Evolutionary conservation across 805 yeast genomes (phyloP).

Genomic region (Candida vartiovaarae): DNA sequence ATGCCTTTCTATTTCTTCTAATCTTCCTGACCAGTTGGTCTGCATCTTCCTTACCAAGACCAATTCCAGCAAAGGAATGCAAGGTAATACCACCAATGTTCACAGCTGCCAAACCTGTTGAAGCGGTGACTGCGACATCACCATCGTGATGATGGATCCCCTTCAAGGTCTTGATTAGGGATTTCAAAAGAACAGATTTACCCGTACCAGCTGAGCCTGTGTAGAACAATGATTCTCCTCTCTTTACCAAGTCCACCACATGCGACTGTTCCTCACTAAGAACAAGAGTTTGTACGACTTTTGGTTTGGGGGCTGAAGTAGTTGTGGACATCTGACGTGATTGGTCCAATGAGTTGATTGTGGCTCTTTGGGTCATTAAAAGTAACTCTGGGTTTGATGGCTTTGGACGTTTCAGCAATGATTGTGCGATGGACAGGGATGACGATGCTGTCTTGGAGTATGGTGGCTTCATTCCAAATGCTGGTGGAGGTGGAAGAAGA

Average conservation of each 20-base stretch:
- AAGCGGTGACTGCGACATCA: slow-evolving; percentile 70
- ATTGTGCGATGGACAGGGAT: not conserved
- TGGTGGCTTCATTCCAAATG: not conserved
- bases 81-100: slow-evolving; percentile 75
- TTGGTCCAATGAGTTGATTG: not conserved
- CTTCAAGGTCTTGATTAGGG: slow-evolving; percentile 49
- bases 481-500: too few relatives aligned
- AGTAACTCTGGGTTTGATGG: slow-evolving; percentile 6
- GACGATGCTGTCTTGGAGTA: not conserved
- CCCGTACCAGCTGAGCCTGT: slow-evolving; percentile 99
- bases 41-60: slow-evolving; percentile 54
- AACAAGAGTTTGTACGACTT: slow-evolving; percentile 24
- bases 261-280: slow-evolving; percentile 57
- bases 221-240: slow-evolving; percentile 70
- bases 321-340: slow-evolving; percentile 5
- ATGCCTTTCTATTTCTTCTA: slow-evolving; percentile 41
- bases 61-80: slow-evolving; percentile 74
- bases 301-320: slow-evolving; percentile 3
- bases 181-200: slow-evolving; percentile 76
- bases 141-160: slow-evolving; percentile 35
- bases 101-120: slow-evolving; percentile 80
- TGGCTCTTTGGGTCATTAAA: slow-evolving; percentile 10
- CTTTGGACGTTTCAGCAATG: slow-evolving; percentile 3
- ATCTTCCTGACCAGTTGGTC: slow-evolving; percentile 43
- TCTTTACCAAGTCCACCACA: slow-evolving; percentile 56